Percentiles rank a stretch among this genome's conserved stretches.
phyloP scores from a whole-genome alignment of 1,284 basidiomycete genomes.

The Melanopsichium pennsylvanicum region DNA sequence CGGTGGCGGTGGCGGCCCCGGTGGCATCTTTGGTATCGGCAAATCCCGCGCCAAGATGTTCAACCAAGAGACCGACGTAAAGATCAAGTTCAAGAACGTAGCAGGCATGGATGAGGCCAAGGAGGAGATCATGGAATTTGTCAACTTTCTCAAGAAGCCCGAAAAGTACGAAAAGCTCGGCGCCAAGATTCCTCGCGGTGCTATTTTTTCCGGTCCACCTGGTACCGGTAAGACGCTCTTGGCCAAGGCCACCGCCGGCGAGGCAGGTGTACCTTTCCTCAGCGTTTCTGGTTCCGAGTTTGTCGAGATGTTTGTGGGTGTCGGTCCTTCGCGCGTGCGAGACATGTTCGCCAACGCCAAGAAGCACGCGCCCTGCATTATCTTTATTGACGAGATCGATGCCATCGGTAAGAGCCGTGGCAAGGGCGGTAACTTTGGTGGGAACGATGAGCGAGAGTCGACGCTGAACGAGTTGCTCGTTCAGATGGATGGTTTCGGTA shows the following conservation, averaged over 20 bases:
- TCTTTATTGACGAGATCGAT: slow-evolving; percentile 72
- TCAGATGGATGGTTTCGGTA: slow-evolving; percentile 99
- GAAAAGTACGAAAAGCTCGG: slow-evolving; percentile 92
- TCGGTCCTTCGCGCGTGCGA: slow-evolving; percentile 94
- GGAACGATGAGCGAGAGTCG: slow-evolving; percentile 97
- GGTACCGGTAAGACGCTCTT: slow-evolving; percentile 98
- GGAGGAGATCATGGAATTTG: slow-evolving; percentile 99
- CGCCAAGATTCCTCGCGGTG: slow-evolving; percentile 97
- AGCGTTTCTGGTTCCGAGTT: slow-evolving; percentile 99
- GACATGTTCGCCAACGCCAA: slow-evolving; percentile 97
- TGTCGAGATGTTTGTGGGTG: slow-evolving; percentile 99
- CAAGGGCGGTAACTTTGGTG: slow-evolving; percentile 86
- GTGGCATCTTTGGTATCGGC: slow-evolving; percentile 96
- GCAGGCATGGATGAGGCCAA: slow-evolving; percentile 99
- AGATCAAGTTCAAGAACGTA: slow-evolving; percentile 91
- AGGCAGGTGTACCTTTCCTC: slow-evolving; percentile 95
- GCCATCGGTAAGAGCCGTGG: slow-evolving; percentile 96
- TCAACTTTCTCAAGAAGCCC: slow-evolving; percentile 98
- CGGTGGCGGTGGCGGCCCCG: slow-evolving; percentile 71
- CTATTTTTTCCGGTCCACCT: slow-evolving; percentile 95
- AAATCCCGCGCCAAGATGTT: slow-evolving; percentile 95
- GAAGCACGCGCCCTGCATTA: slow-evolving; percentile 97
- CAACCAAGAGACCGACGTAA: slow-evolving; percentile 96
- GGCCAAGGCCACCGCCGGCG: slow-evolving; percentile 97
- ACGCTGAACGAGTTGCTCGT: slow-evolving; percentile 97